A percentile compares a stretch with the other conserved stretches of the same genome.
phyloP scores from a whole-genome alignment of 371 early-diverging fungal genomes.

The Circinella umbellata region DNA sequence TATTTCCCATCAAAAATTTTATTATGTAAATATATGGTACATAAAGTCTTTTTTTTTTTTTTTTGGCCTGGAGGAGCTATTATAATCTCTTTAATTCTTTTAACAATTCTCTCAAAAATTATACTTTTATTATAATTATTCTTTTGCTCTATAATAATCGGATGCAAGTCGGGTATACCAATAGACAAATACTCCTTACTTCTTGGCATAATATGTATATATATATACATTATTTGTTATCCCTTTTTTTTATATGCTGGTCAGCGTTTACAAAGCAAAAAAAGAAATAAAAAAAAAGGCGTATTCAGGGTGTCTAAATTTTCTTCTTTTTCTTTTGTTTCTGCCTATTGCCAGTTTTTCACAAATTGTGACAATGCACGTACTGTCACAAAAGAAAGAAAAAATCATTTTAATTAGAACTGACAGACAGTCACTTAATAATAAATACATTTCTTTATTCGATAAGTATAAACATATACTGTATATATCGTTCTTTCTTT shows the following conservation, averaged over 20 bases:
- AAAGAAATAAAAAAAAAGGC: not conserved
- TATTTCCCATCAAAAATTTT: too few relatives aligned
- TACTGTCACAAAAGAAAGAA: too few relatives aligned
- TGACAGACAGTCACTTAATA: conserved; percentile 4
- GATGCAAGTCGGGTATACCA: not conserved
- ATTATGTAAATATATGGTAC: too few relatives aligned
- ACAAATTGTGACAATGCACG: conserved; percentile 1
- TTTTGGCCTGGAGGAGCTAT: too few relatives aligned
- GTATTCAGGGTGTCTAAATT: not conserved
- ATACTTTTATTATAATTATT: too few relatives aligned
- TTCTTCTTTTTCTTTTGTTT: not conserved
- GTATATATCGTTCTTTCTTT: not conserved
- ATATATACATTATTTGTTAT: not conserved
- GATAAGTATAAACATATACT: too few relatives aligned
- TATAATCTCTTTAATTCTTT: too few relatives aligned
- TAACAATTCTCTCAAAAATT: too few relatives aligned
- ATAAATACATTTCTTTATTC: not conserved
- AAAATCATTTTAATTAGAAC: conserved; percentile 6
- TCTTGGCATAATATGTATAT: conserved; percentile 3
- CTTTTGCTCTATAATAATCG: not conserved
- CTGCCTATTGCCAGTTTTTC: not conserved
- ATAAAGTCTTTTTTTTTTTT: too few relatives aligned
- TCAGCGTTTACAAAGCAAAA: not conserved
- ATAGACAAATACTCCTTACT: conserved; percentile 4
- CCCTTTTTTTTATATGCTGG: not conserved